Base-by-base conservation (phyloP, 805 yeast genomes). In the Saccharomycopsis guyanensis region DNA sequence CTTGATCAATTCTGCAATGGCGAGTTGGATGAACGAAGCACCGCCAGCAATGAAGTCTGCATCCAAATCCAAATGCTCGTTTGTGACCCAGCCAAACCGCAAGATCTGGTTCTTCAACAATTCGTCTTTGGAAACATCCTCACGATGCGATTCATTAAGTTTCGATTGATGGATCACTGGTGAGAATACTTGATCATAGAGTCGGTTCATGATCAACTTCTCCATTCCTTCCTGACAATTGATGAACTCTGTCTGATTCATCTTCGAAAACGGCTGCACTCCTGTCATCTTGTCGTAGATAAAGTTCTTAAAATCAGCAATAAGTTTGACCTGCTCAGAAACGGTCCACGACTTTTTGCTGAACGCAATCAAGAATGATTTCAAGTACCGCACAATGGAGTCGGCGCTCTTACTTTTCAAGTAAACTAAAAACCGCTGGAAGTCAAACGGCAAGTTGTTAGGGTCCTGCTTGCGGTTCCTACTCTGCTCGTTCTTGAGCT, bases 191-290 rank as follows among this genome's bases (percentile, higher is more conserved):
- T 75, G 76, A 1, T 70, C 69, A 60, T 87, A 89, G 2, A 94
- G 63, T 53, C 95, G 72, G 46, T 91, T 89, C 95, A 89, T 86
- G 7, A 94, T 72, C 37, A 93, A 70, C 61, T 93, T 93, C 62
- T 93, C 99, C 56, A 93, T 71, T 0, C 98, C 98, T 56, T 88
- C 97, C 54, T 80, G 68, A 2, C 95, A 81, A 58, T 89, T 87
- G 33, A 72, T 78, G 42, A 85, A 65, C 44, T 74, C 79, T 18
- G 69, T 69, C 2, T 70, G 74, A 15, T 77, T 78, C 68, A 86
- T 72, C 2, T 75, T 66, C 19, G 76, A 72, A 61, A 93, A 91
- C 1, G 97, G 97, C 51, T 82, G 83, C 56, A 69, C 80, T 13
- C 68, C 59, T 2, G 62, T 52, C 63, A 86, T 74, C 57, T 82